Base-by-base conservation (phyloP, 768 basidiomycete species). In the Pisolithus marmoratus region DNA sequence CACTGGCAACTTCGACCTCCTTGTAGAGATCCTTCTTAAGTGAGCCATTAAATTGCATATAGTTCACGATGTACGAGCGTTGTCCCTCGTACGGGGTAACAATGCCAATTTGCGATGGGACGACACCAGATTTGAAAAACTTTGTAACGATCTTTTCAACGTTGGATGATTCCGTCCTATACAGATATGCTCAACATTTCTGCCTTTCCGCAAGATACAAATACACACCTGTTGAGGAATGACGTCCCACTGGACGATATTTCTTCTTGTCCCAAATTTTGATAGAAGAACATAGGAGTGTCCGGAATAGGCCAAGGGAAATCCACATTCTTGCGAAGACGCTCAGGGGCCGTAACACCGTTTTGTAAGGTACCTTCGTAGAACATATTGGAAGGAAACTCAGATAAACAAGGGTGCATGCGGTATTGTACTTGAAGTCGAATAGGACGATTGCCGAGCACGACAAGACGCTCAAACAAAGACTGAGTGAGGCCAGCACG, bases 331-430 rank as follows among this genome's bases (percentile, higher is more conserved):
- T 95, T 97, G 72, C 94, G 80, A 56, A 99, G 74, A 38, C 96
- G 83, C 68, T 99, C 96, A 4, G 96, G 96, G 15, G 96, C 96
- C 11, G 96, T 99, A 49, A 99, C 96, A 67, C 96, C 96, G 66
- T 99, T 99, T 72, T 99, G 96, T 24, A 99, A 71, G 0, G 95
- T 95, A 22, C 96, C 96, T 66, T 99, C 96, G 69, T 99, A 99
- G 75, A 99, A 98, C 96, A 99, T 99, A 71, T 99, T 99, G 53
- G 93, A 95, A 2, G 96, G 95, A 75, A 99, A 99, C 71, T 98
- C 94, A 41, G 96, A 98, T 49, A 98, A 77, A 68, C 95, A 98
- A 8, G 96, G 96, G 67, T 99, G 96, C 96, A 99, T 99, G 69
- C 96, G 94, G 65, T 99, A 99, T 70, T 99, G 96, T 26, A 99